phyloP scores from a whole-genome alignment of 2,329 filamentous ascomycete species.

The Alternaria infectoria region DNA sequence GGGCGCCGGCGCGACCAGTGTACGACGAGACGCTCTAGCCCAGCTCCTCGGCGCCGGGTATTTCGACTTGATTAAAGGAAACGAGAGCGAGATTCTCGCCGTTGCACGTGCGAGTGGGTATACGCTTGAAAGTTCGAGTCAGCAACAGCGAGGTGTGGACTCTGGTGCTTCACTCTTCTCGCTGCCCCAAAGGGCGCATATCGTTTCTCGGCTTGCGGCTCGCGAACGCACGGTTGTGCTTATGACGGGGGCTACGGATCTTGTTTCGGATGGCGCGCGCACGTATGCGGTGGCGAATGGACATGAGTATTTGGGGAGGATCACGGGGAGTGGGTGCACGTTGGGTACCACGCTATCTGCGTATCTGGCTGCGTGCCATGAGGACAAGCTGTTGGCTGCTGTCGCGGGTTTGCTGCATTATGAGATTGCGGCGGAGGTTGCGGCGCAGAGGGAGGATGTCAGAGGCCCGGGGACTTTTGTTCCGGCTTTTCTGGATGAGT shows the following conservation, averaged over 20 bases:
- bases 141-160: slow-evolving; percentile 89
- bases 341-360: slow-evolving; percentile 82
- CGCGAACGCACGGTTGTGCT: slow-evolving; percentile 76
- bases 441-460: slow-evolving; percentile 65
- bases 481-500: slow-evolving; percentile 79
- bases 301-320: slow-evolving; percentile 70
- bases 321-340: slow-evolving; percentile 81
- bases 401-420: slow-evolving; percentile 78
- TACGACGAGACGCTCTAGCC: slow-evolving; percentile 74
- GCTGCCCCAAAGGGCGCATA: slow-evolving; percentile 61
- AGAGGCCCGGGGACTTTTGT: slow-evolving; percentile 86
- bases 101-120: slow-evolving; percentile 63
- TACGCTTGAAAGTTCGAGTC: slow-evolving; percentile 45
- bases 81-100: slow-evolving; percentile 84
- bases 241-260: slow-evolving; percentile 80
- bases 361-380: slow-evolving; percentile 62
- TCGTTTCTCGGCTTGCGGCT: slow-evolving; percentile 71
- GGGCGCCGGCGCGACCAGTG: slow-evolving; percentile 80
- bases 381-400: slow-evolving; percentile 66
- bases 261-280: slow-evolving; percentile 74
- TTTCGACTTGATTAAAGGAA: slow-evolving; percentile 91
- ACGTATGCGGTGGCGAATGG: slow-evolving; percentile 78
- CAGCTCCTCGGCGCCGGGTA: slow-evolving; percentile 75
- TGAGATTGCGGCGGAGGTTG: slow-evolving; percentile 76
- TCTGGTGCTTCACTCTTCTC: slow-evolving; percentile 65